These are phyloP conservation scores for Penicillium sp. DNA, from an alignment of 2,329 filamentous ascomycete species.

Conservation along the genomic window DNA sequence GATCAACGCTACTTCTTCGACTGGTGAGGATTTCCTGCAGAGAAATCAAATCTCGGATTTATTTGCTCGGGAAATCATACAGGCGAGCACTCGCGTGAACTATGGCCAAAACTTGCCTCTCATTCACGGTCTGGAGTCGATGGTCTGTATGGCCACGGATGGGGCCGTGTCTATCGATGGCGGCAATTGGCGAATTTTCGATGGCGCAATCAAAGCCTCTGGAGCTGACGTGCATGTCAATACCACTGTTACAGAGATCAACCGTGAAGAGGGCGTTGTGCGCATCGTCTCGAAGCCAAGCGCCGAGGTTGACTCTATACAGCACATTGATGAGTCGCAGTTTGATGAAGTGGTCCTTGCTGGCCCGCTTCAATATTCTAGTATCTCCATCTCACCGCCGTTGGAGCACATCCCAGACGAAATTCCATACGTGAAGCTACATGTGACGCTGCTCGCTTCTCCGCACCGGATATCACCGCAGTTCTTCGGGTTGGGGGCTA, in stretches of 20 bases:
- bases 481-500: constrained; percentile 61
- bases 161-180: constrained; percentile 72
- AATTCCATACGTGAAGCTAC: constrained; percentile 78
- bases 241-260: constrained; percentile 60
- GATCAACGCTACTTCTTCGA: constrained; percentile 58
- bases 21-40: constrained; percentile 66
- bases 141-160: constrained; percentile 86
- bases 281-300: constrained; percentile 38
- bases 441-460: constrained; percentile 85
- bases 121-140: constrained; percentile 83
- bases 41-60: constrained; percentile 59
- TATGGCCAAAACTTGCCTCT: constrained; percentile 83
- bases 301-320: constrained; percentile 6
- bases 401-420: constrained; percentile 56
- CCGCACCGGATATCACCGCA: constrained; percentile 62
- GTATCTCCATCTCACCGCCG: constrained; percentile 51
- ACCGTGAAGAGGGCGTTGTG: constrained; percentile 37
- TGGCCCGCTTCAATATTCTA: constrained; percentile 72
- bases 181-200: constrained; percentile 93
- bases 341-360: constrained; percentile 83
- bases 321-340: constrained; percentile 14
- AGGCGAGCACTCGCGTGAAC: constrained; percentile 87
- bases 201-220: constrained; percentile 66
- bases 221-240: constrained; percentile 58
- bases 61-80: constrained; percentile 76